Conservation (phyloP, 1,284 basidiomycete species). For the Coniophora puteana region DNA sequence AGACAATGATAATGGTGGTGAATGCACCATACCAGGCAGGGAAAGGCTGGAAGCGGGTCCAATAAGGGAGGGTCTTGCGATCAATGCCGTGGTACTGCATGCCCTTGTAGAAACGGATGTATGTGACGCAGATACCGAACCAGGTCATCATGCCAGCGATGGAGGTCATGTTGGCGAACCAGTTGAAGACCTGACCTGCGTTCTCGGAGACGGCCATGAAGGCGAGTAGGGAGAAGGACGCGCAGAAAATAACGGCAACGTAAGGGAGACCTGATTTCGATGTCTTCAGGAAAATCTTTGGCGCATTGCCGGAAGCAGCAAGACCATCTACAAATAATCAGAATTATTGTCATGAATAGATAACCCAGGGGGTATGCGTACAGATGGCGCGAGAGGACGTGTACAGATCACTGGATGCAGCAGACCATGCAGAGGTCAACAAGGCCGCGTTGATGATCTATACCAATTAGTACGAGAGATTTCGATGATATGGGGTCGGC, state of each 20-base stretch:
- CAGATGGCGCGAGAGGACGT: constrained; percentile 79
- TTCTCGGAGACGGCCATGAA: constrained; percentile 66
- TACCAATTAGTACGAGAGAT: constrained; percentile 3
- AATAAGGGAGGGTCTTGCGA: constrained; percentile 64
- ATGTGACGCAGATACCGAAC: constrained; percentile 80
- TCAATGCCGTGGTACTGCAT: constrained; percentile 73
- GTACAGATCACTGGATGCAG: constrained; percentile 82
- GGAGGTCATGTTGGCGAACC: constrained; percentile 75
- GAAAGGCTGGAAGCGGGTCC: constrained; percentile 58
- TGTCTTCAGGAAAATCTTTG: constrained; percentile 66
- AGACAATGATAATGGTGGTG: constrained; percentile 55
- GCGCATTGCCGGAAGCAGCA: constrained; percentile 73
- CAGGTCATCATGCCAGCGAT: constrained; percentile 72
- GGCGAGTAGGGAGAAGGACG: constrained; percentile 68
- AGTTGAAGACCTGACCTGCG: constrained; percentile 70
- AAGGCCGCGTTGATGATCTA: constrained; percentile 86
- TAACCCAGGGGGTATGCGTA: constrained; percentile 31
- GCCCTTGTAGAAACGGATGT: constrained; percentile 77
- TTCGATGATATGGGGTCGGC: too few species aligned
- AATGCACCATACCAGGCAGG: constrained; percentile 67
- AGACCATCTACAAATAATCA: constrained; percentile 57
- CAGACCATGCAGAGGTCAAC: constrained; percentile 83
- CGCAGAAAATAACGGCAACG: constrained; percentile 63
- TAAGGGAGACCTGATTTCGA: constrained; percentile 75
- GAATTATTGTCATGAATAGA: constrained; percentile 9